These are phyloP conservation scores for Mycena alexandri DNA, from an alignment of 768 basidiomycete genomes.

Conservation along the genomic window DNA sequence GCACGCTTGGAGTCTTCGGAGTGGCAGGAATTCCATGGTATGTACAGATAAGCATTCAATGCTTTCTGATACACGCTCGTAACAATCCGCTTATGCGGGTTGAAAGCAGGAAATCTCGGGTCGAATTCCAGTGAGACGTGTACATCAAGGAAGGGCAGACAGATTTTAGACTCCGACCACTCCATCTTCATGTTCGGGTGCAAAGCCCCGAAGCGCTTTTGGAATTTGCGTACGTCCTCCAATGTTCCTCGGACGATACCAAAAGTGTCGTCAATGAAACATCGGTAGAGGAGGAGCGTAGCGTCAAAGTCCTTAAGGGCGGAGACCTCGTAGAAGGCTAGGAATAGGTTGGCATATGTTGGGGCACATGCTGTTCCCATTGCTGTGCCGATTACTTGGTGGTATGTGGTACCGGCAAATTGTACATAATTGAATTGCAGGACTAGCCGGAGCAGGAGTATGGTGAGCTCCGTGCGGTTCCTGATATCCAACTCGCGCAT, in stretches of 20 bases:
- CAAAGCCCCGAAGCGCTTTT: conserved; percentile 1
- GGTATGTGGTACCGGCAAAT: conserved; percentile 21
- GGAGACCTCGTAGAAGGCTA: conserved; percentile 17
- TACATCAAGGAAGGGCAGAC: not conserved
- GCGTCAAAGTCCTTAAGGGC: conserved; percentile 23
- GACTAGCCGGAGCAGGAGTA: conserved; percentile 31
- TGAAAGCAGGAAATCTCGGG: conserved; percentile 7
- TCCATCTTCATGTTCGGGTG: conserved; percentile 7
- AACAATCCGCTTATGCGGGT: conserved; percentile 1
- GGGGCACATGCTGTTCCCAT: conserved; percentile 35
- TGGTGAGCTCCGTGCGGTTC: conserved; percentile 21
- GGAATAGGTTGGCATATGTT: conserved; percentile 35
- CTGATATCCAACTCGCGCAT: conserved; percentile 7
- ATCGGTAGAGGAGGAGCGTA: conserved; percentile 22
- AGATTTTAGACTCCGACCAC: conserved; percentile 1
- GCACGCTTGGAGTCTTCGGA: too few species aligned
- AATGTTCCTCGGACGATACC: not conserved
- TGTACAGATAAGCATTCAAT: conserved; percentile 33
- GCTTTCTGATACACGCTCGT: too few species aligned
- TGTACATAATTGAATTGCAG: conserved; percentile 30
- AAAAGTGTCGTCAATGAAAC: too few species aligned
- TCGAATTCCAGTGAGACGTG: too few species aligned
- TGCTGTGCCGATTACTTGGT: conserved; percentile 29
- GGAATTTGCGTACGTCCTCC: conserved; percentile 3
- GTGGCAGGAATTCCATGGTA: too few species aligned